Evolutionary conservation across 768 basidiomycete genomes (phyloP).

Genomic region (Tulasnella sp.): DNA sequence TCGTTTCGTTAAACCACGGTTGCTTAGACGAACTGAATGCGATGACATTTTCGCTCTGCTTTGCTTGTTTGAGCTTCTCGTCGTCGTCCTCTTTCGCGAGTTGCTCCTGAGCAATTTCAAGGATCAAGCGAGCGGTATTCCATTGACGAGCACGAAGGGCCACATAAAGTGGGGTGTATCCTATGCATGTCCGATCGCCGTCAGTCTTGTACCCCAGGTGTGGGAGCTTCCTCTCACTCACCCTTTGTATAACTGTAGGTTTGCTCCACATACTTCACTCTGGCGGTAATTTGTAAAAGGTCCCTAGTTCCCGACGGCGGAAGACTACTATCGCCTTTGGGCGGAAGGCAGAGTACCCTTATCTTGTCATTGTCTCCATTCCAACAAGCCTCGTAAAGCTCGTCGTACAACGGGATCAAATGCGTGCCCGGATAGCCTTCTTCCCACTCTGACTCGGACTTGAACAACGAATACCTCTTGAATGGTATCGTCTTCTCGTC

Average conservation of each 20-base stretch:
- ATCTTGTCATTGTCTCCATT: slow-evolving; percentile 50
- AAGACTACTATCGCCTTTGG: slow-evolving; percentile 31
- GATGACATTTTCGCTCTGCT: background rate
- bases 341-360: slow-evolving; percentile 51
- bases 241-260: slow-evolving; percentile 31
- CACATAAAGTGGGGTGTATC: slow-evolving; percentile 46
- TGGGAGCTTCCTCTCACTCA: slow-evolving; percentile 31
- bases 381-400: slow-evolving; percentile 56
- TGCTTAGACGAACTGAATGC: background rate
- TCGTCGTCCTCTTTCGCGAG: slow-evolving; percentile 39
- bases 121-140: slow-evolving; percentile 54
- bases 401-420: slow-evolving; percentile 44
- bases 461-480: background rate
- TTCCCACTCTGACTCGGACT: background rate
- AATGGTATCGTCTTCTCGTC: background rate
- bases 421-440: slow-evolving; percentile 33
- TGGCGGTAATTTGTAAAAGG: slow-evolving; percentile 12
- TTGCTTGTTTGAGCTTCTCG: background rate
- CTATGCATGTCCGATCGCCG: background rate
- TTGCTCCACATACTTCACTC: background rate
- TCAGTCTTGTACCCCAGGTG: background rate
- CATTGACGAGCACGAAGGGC: slow-evolving; percentile 51
- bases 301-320: background rate
- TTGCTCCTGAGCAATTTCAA: slow-evolving; percentile 55
- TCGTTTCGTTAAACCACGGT: background rate